phyloP scores from a whole-genome alignment of 306 rosid species.

The Dryas drummondii region DNA sequence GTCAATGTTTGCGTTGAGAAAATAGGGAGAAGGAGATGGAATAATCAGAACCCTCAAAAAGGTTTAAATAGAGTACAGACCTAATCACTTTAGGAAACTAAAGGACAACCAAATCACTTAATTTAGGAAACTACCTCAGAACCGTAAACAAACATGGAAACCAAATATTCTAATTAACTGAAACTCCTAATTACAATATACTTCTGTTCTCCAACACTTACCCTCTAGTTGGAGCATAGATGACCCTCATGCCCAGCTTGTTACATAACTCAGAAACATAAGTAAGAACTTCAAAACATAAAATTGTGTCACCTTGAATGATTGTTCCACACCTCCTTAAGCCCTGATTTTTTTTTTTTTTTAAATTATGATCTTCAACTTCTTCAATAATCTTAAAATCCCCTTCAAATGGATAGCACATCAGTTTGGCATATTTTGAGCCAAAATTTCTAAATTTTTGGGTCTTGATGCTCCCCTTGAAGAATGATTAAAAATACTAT shows the following conservation, averaged over 20 bases:
- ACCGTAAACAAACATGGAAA: background rate
- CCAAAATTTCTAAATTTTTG: too few relatives aligned
- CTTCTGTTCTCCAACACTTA: background rate
- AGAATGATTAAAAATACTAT: background rate
- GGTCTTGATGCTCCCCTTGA: background rate
- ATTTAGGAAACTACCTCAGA: background rate
- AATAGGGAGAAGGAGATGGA: background rate
- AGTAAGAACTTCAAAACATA: background rate
- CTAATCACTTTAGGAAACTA: background rate
- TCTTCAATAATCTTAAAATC: background rate
- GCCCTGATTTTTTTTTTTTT: background rate
- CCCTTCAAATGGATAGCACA: background rate
- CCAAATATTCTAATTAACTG: background rate
- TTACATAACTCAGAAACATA: background rate
- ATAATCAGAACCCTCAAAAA: background rate
- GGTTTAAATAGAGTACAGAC: background rate
- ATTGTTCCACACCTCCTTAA: background rate
- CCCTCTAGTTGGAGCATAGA: background rate
- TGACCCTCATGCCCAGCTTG: background rate
- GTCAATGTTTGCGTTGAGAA: background rate
- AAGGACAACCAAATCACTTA: background rate
- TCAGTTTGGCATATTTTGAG: background rate
- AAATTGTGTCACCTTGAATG: background rate
- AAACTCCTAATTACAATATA: background rate
- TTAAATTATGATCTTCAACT: background rate